Base-by-base conservation (phyloP, 768 basidiomycete genomes). In the Boletus subparvulus region DNA sequence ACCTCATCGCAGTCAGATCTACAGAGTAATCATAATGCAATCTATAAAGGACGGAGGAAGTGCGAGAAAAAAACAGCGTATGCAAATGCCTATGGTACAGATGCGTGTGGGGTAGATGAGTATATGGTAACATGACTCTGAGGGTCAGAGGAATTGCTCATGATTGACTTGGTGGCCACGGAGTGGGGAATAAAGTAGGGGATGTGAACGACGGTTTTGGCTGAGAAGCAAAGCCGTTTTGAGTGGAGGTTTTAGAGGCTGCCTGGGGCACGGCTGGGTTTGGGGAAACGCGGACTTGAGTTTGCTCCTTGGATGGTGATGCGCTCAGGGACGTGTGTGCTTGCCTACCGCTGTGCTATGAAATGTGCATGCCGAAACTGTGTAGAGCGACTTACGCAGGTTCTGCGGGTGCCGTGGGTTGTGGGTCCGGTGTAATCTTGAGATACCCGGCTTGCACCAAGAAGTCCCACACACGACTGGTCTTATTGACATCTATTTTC, bases 401-500 rank as follows among this genome's bases (percentile, higher is more conserved):
- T 36, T 79, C 78, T 49, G 70, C 69, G 14, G 69, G 60, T 6
- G 66, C 66, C 39, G 73, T 62, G 24, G 76, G 69, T 3, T 60
- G 59, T 7, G 77, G 75, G 55, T 87, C 85, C 3, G 80, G 75
- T 1, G 80, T 83, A 55, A 91, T 88, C 64, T 85, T 88, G 61
- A 91, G 76, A 70, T 86, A 90, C 14, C 94, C 93, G 6, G 88
- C 83, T 65, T 91, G 88, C 3, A 92, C 90, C 32, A 96, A 78
- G 70, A 93, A 95, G 68, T 96, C 94, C 91, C 93, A 97, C 33
- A 94, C 90, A 40, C 90, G 80, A 71, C 87, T 88, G 1, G 92
- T 94, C 73, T 97, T 96, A 71, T 92, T 92, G 59, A 92, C 91
- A 69, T 94, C 94, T 59, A 97, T 92, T 73, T 92, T 94, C 62